A percentile compares a stretch with the other conserved stretches of the same genome.
These are phyloP conservation scores for Oemleria cerasiformis DNA, from an alignment of 306 rosid genomes.

Conservation along the genomic window DNA sequence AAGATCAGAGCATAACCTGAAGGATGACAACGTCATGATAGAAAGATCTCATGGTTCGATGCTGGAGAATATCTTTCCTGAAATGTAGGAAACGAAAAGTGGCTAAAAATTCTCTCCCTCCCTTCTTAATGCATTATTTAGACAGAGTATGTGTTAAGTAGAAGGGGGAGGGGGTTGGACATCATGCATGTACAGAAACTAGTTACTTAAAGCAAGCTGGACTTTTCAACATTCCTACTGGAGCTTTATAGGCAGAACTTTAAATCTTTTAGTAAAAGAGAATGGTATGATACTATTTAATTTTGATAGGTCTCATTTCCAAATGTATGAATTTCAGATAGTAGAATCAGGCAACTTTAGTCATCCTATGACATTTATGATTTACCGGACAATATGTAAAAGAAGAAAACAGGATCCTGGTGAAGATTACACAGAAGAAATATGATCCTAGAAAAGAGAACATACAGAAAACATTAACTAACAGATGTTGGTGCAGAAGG, in stretches of 20 bases:
- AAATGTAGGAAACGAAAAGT: conserved; percentile 27
- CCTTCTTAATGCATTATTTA: not conserved
- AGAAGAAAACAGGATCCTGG: not conserved
- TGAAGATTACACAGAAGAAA: not conserved
- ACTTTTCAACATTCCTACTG: conserved; percentile 6
- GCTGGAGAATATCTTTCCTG: conserved; percentile 73
- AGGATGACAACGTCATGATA: conserved; percentile 70
- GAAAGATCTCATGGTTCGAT: conserved; percentile 66
- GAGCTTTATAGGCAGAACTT: conserved; percentile 10
- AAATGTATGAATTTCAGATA: not conserved
- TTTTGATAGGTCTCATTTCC: not conserved
- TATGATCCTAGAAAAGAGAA: not conserved
- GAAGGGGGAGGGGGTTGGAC: not conserved
- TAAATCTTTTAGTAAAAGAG: not conserved
- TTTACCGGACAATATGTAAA: not conserved
- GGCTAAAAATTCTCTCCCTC: conserved; percentile 7
- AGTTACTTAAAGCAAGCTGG: not conserved
- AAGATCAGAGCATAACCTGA: conserved; percentile 58
- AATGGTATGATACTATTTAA: not conserved
- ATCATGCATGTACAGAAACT: not conserved
- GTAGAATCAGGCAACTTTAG: not conserved
- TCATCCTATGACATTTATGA: not conserved
- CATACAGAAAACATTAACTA: not conserved
- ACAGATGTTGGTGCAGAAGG: conserved; percentile 20
- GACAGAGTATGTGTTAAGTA: not conserved